Evolutionary conservation across 228 moss, liverwort and hornwort genomes (phyloP), one percentile per base, ranked within the genome.

Genomic region (Sphagnum fallax): DNA sequence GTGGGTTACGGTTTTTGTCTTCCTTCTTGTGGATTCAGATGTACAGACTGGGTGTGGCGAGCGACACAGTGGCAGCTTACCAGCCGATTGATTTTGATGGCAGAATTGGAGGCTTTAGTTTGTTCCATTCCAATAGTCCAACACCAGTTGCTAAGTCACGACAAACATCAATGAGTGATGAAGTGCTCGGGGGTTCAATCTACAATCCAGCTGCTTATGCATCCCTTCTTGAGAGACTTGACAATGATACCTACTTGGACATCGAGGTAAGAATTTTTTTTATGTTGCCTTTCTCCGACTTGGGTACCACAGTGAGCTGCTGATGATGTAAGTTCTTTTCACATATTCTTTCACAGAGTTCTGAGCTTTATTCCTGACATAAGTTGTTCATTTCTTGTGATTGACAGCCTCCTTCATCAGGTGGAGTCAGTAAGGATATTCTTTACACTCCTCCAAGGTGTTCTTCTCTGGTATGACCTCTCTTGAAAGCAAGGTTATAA

Each of bases 11-110:
- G 68, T 73, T 97, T 64, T 71, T 93, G 58, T 97, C 96, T 47
- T 86, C 83, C 16, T 75, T 87, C 63, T 66, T 97, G 67, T 97
- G 93, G 91, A 74, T 89, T 59, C 96, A 90, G 88, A 97, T 97
- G 80, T 97, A 93, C 77, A 80, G 91, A 76, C 76, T 97, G 48
- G 91, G 93, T 73, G 70, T 74, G 18, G 77, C 83, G 47, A 68
- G 91, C 53, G 88, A 73, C 66, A 72, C 80, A 47, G 70, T 74
- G 16, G 74, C 77, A 47, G 76, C 78, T 74, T 87, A 79, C n/a
- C 82, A 79, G 64, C 85, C 89, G 4, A 67, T 78, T 32, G 91
- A 97, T 67, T 90, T 88, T 73, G 88, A 87, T 57, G 71, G 77
- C 63, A 81, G 90, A 67, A 83, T 89, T 70, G 65, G 81, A 47